Conservation (phyloP, 106 monocot species). For the Dendrobium nobile region DNA sequence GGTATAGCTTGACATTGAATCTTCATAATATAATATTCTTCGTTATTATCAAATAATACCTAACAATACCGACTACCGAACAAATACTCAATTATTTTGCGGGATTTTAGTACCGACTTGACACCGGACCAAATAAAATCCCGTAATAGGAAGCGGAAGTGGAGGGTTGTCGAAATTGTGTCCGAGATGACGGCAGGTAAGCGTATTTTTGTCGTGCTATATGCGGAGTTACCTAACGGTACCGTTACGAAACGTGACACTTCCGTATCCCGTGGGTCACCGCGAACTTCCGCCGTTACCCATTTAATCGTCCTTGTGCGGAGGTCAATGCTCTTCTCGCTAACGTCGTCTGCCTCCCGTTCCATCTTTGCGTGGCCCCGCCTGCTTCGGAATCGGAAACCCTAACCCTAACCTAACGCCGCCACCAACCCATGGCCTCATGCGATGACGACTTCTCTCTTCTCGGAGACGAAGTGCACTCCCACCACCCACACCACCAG, state of each 20-base stretch:
- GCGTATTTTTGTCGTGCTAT: neutral
- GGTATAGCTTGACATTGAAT: no score
- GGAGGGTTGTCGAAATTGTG: no score
- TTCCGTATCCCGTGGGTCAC: conserved; percentile 9
- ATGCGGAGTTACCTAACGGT: conserved; percentile 18
- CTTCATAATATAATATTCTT: no score
- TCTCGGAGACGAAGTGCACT: conserved; percentile 48
- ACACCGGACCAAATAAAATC: no score
- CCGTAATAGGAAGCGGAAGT: no score
- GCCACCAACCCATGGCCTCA: conserved; percentile 42
- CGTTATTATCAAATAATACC: no score
- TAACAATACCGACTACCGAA: no score
- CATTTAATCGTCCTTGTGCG: neutral
- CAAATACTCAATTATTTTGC: no score
- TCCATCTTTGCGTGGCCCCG: conserved; percentile 17
- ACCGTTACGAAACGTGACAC: conserved; percentile 17
- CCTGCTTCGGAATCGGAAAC: conserved; percentile 10
- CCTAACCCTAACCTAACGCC: conserved; percentile 68
- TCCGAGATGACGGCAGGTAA: neutral
- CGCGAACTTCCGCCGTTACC: conserved; percentile 11
- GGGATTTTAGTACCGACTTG: no score
- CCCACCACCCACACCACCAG: conserved; percentile 14
- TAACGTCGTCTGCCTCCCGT: conserved; percentile 62
- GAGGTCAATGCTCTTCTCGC: neutral
- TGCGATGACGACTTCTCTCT: conserved; percentile 71